Evolutionary conservation across 1,284 basidiomycete species (phyloP).

Genomic region (Rhodotorula mucilaginosa): DNA sequence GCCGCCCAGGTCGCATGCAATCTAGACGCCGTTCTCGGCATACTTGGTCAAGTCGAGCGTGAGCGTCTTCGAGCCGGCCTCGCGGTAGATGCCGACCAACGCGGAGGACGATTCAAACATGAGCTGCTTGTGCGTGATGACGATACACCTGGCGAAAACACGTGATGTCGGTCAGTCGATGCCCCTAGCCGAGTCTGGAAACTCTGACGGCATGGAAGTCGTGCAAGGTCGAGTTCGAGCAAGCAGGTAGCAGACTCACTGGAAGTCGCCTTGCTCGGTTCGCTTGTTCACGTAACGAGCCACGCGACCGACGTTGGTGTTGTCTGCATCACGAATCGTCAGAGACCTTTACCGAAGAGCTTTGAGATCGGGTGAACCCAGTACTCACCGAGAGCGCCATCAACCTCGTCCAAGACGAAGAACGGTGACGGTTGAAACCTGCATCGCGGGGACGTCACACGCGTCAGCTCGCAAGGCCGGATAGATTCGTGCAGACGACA

Average conservation of each 20-base stretch:
- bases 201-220: background rate
- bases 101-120: conserved; percentile 43
- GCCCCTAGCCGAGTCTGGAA: background rate
- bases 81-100: conserved; percentile 43
- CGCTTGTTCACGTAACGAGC: conserved; percentile 84
- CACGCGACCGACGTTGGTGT: conserved; percentile 89
- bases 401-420: conserved; percentile 97
- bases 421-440: conserved; percentile 97
- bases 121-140: conserved; percentile 79
- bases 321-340: conserved; percentile 52
- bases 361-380: too few relatives aligned
- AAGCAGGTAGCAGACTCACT: conserved; percentile 7
- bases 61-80: conserved; percentile 41
- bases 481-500: background rate
- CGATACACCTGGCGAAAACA: conserved; percentile 63
- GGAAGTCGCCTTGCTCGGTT: conserved; percentile 55
- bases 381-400: conserved; percentile 72
- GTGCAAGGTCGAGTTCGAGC: background rate
- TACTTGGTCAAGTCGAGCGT: conserved; percentile 42
- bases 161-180: background rate
- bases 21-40: conserved; percentile 10
- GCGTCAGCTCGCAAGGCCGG: too few relatives aligned
- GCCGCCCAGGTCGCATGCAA: background rate
- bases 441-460: background rate
- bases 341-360: background rate